Conservation (phyloP, 2,329 filamentous ascomycete genomes). For the Stenocarpella maydis region DNA sequence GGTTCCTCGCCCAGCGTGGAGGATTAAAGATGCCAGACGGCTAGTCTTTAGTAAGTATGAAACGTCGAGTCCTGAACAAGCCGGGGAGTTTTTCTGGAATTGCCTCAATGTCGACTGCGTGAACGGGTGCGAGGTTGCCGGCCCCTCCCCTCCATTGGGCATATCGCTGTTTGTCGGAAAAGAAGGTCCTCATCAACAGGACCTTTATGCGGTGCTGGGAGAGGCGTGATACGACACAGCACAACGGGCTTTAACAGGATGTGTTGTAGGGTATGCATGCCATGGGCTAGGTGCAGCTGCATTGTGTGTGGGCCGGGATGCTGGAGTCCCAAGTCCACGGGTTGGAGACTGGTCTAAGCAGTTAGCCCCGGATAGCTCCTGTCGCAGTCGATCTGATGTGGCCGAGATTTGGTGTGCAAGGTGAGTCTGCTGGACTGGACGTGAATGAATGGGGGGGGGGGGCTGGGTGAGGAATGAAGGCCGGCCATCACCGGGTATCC, state of each 20-base stretch:
- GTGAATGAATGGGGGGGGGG: too few species aligned
- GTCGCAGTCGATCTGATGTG: slow-evolving; percentile 16
- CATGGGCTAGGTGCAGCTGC: background rate
- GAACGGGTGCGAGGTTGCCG: background rate
- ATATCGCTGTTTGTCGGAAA: background rate
- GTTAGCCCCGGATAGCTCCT: slow-evolving; percentile 1
- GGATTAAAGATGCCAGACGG: background rate
- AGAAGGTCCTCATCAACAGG: background rate
- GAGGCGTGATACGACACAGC: background rate
- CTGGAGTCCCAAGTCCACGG: slow-evolving; percentile 5
- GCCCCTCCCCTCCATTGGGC: background rate
- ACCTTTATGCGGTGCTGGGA: slow-evolving; percentile 11
- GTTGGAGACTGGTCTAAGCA: background rate
- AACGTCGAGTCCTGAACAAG: background rate
- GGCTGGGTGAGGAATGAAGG: slow-evolving; percentile 11
- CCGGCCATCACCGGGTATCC: slow-evolving; percentile 9
- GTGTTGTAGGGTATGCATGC: background rate
- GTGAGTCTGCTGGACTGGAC: background rate
- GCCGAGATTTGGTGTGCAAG: slow-evolving; percentile 23
- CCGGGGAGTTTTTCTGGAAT: background rate
- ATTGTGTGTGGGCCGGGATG: background rate
- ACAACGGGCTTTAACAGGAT: slow-evolving; percentile 15
- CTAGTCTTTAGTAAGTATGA: background rate
- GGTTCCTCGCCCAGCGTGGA: background rate
- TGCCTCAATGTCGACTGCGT: slow-evolving; percentile 17